phyloP scores from a whole-genome alignment of 345 rosid species.

The Crucihimalaya himalaica region DNA sequence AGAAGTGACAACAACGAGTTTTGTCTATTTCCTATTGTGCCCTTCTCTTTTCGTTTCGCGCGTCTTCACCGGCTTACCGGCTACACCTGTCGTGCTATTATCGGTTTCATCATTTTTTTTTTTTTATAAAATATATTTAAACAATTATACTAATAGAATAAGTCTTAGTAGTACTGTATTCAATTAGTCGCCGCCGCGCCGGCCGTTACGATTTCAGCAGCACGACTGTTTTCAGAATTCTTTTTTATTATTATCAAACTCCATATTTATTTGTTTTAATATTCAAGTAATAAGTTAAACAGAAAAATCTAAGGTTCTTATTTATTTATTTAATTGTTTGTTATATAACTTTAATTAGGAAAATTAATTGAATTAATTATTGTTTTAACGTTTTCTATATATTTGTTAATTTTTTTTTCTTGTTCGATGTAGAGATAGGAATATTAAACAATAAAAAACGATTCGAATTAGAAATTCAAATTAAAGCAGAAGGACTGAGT shows the following conservation, averaged over 20 bases:
- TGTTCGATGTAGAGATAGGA: constrained; percentile 22
- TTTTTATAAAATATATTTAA: not conserved
- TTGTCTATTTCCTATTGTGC: constrained; percentile 11
- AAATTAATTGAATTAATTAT: no score
- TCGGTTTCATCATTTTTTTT: no score
- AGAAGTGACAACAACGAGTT: constrained; percentile 33
- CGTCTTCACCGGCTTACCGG: constrained; percentile 34
- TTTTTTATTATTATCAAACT: not conserved
- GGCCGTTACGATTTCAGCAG: constrained; percentile 35
- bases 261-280: not conserved
- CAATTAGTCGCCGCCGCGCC: constrained; percentile 27
- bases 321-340: not conserved
- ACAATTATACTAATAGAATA: not conserved
- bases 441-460: not conserved
- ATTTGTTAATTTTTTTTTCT: not conserved
- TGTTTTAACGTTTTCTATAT: not conserved
- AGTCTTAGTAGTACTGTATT: no score
- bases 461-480: constrained; percentile 32
- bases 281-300: not conserved
- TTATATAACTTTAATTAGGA: not conserved
- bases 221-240: constrained; percentile 20
- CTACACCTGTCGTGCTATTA: constrained; percentile 22
- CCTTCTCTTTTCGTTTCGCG: constrained; percentile 39
- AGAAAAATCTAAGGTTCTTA: not conserved
- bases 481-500: constrained; percentile 24